These are phyloP conservation scores for Fusarium globosum DNA, from an alignment of 2,329 filamentous ascomycete species.

Conservation along the genomic window DNA sequence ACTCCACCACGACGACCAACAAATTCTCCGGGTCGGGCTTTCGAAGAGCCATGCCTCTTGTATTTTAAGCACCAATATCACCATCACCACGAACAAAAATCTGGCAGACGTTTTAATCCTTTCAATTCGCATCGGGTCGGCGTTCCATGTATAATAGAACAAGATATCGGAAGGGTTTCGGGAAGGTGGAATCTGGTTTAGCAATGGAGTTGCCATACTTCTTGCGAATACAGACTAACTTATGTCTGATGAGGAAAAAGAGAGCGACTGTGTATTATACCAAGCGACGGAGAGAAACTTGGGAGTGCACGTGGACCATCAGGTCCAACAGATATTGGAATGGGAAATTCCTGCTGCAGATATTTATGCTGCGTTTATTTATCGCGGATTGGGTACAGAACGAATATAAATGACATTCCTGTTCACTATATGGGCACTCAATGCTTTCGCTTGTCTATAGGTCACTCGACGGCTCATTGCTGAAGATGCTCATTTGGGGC, in stretches of 20 bases:
- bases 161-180: conserved; percentile 27
- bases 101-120: conserved; percentile 37
- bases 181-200: conserved; percentile 40
- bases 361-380: conserved; percentile 24
- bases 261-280: conserved; percentile 34
- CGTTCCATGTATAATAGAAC: conserved; percentile 51
- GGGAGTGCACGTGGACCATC: conserved; percentile 8
- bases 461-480: conserved; percentile 45
- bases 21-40: conserved; percentile 14
- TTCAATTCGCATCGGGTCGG: conserved; percentile 48
- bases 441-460: conserved; percentile 11
- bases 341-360: conserved; percentile 17
- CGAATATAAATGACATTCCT: conserved; percentile 43
- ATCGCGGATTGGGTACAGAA: conserved; percentile 33
- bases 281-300: conserved; percentile 7
- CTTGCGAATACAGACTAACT: conserved; percentile 25
- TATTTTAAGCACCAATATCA: conserved; percentile 33
- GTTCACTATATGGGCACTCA: conserved; percentile 13
- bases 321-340: conserved; percentile 14
- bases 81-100: conserved; percentile 34
- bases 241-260: conserved; percentile 33
- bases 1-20: conserved; percentile 37
- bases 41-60: conserved; percentile 24
- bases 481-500: conserved; percentile 61
- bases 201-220: conserved; percentile 40